Percentiles rank a stretch among this genome's conserved stretches.
Conservation (phyloP, 2,329 filamentous ascomycete genomes). For the Trichoderma guizhouense region DNA sequence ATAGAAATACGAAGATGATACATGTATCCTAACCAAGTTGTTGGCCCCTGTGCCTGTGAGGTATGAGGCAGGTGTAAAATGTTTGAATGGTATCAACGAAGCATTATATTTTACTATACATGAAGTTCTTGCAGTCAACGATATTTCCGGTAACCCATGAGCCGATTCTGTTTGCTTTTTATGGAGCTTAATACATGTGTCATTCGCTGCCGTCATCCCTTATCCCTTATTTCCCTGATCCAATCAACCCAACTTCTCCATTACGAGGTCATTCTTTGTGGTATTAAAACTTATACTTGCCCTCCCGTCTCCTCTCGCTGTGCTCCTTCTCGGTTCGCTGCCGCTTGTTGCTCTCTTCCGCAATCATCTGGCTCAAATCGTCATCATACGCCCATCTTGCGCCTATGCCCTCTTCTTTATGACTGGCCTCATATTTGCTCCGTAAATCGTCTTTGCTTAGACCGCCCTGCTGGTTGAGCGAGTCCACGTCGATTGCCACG, state of each 20-base stretch:
- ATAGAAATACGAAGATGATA: neutral
- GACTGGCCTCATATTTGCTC: conserved; percentile 73
- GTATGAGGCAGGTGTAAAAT: neutral
- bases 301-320: conserved; percentile 60
- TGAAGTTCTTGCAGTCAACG: neutral
- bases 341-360: conserved; percentile 84
- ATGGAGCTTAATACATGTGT: neutral
- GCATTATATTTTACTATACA: neutral
- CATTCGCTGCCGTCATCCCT: neutral
- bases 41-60: neutral
- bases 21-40: neutral
- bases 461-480: conserved; percentile 68
- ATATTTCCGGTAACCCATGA: neutral
- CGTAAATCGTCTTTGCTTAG: conserved; percentile 81
- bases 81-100: neutral
- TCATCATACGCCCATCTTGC: conserved; percentile 75
- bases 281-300: conserved; percentile 43
- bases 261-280: neutral
- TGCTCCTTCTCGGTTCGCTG: conserved; percentile 84
- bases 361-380: conserved; percentile 93
- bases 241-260: neutral
- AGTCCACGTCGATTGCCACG: conserved; percentile 83
- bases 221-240: neutral
- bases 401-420: conserved; percentile 61
- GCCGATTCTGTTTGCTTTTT: neutral